A percentile compares a stretch with the other conserved stretches of the same genome.
Evolutionary conservation across 1,139 yeast species (phyloP).

Genomic region (Ogataea hybrid): DNA sequence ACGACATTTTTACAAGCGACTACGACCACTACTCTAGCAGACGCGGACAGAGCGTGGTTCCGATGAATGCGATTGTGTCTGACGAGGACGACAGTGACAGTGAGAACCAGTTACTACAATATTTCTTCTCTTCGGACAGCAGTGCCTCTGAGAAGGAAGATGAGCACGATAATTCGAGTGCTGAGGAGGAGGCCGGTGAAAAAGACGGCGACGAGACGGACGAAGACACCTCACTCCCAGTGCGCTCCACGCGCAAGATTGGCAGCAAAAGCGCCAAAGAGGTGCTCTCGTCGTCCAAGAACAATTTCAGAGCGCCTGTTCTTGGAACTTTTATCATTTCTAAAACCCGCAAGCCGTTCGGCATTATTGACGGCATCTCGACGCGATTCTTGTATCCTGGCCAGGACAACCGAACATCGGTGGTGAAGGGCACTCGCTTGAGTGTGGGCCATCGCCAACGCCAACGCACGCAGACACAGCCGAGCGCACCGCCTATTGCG

Average conservation of each 20-base stretch:
- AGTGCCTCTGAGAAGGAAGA: constrained; percentile 23
- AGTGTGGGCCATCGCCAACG: constrained; percentile 3
- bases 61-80: constrained; percentile 36
- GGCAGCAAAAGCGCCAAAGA: constrained; percentile 86
- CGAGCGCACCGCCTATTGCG: constrained; percentile 40
- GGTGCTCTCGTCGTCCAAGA: constrained; percentile 78
- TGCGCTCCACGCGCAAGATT: constrained; percentile 53
- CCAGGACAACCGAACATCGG: constrained; percentile 26
- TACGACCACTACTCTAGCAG: constrained; percentile 17
- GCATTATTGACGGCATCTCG: constrained; percentile 90
- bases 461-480: constrained; percentile 17
- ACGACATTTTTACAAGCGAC: constrained; percentile 27
- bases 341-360: constrained; percentile 74
- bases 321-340: constrained; percentile 88
- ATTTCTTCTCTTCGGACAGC: constrained; percentile 30
- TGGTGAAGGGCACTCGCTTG: constrained; percentile 27
- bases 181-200: constrained; percentile 10
- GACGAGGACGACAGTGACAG: constrained; percentile 37
- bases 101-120: constrained; percentile 32
- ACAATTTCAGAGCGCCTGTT: constrained; percentile 86
- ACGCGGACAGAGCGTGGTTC: constrained; percentile 31
- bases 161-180: constrained; percentile 11
- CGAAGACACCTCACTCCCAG: constrained; percentile 76
- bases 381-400: constrained; percentile 69
- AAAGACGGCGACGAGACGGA: constrained; percentile 81